A percentile compares a stretch with the other conserved stretches of the same genome.
phyloP scores from a whole-genome alignment of 2,329 filamentous ascomycete species.

The Samsoniella hepiali region DNA sequence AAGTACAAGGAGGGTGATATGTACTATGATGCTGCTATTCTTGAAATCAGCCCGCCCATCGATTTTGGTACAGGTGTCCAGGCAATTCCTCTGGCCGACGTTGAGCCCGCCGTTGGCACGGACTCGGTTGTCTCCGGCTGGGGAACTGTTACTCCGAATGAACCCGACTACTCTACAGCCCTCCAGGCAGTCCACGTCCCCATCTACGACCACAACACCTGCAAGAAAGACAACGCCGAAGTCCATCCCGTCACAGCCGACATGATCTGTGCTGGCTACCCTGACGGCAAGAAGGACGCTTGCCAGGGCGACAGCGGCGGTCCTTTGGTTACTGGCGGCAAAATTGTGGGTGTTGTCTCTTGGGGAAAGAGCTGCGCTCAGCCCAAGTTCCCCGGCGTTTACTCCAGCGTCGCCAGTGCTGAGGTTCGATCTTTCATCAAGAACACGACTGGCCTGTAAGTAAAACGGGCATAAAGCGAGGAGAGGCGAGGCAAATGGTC shows the following conservation, averaged over 20 bases:
- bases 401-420: constrained; percentile 26
- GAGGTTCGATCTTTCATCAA: constrained; percentile 28
- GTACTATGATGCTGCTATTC: neutral
- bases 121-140: neutral
- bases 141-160: neutral
- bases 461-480: neutral
- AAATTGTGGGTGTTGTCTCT: constrained; percentile 30
- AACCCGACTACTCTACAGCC: neutral
- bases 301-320: constrained; percentile 34
- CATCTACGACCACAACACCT: neutral
- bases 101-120: neutral
- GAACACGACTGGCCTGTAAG: neutral
- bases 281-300: constrained; percentile 30
- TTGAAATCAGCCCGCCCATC: neutral
- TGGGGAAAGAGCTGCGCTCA: constrained; percentile 32
- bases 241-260: constrained; percentile 25
- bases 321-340: constrained; percentile 27
- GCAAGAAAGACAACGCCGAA: neutral
- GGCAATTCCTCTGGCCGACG: neutral
- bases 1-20: neutral
- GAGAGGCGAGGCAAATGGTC: neutral
- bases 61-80: neutral
- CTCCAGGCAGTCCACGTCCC: neutral
- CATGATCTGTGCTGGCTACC: constrained; percentile 34
- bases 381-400: constrained; percentile 28